These are phyloP conservation scores for Phytophthora pisi DNA, from an alignment of 352 stramenopile species.

Conservation along the genomic window DNA sequence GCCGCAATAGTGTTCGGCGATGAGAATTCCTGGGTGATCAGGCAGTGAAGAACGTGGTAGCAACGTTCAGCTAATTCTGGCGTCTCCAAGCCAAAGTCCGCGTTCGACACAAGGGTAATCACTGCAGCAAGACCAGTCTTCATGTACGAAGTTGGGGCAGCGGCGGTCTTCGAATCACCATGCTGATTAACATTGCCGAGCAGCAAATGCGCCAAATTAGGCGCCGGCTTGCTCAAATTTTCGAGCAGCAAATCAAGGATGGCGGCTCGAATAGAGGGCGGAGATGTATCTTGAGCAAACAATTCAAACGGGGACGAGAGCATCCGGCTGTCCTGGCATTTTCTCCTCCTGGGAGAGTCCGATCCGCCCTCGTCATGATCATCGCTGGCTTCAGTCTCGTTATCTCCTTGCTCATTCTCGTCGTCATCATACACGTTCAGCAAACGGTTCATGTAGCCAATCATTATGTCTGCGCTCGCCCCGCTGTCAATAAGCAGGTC, in stretches of 20 bases:
- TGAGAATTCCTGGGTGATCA: conserved; percentile 76
- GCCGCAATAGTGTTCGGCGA: conserved; percentile 51
- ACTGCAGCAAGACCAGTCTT: conserved; percentile 72
- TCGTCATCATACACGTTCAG: conserved; percentile 71
- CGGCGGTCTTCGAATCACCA: conserved; percentile 34
- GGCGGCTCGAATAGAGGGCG: conserved; percentile 61
- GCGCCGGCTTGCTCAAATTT: conserved; percentile 76
- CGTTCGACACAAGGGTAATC: conserved; percentile 73
- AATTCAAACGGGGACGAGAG: conserved; percentile 56
- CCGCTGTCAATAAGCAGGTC: conserved; percentile 74
- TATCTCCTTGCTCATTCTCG: conserved; percentile 33
- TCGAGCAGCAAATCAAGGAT: conserved; percentile 82
- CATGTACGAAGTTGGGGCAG: conserved; percentile 36
- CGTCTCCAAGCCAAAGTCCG: conserved; percentile 69
- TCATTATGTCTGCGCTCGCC: conserved; percentile 67
- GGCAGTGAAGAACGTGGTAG: conserved; percentile 67
- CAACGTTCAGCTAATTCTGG: conserved; percentile 68
- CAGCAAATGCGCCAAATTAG: conserved; percentile 78
- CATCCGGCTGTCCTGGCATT: conserved; percentile 48
- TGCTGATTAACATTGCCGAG: conserved; percentile 60
- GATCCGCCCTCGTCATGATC: conserved; percentile 29
- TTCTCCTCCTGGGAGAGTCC: conserved; percentile 33
- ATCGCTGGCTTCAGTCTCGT: conserved; percentile 22
- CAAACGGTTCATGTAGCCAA: conserved; percentile 83
- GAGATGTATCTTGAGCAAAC: conserved; percentile 43